These are phyloP conservation scores for Talaromyces trachyspermus DNA, from an alignment of 495 filamentous ascomycete genomes.

Conservation along the genomic window DNA sequence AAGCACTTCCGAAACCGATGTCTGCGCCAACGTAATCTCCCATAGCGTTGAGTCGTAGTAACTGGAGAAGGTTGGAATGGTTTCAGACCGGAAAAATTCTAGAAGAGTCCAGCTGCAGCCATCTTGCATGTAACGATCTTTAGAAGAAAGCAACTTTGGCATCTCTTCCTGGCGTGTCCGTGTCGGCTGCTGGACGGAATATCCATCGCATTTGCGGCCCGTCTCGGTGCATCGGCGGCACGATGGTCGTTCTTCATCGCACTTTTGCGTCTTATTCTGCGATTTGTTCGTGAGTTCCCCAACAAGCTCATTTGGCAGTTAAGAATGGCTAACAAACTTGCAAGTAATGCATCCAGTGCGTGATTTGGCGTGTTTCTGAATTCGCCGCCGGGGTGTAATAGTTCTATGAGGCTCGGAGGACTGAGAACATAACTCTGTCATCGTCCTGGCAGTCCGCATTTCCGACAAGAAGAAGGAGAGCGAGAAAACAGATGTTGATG, in stretches of 20 bases:
- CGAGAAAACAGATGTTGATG: no score
- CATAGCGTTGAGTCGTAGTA: background rate
- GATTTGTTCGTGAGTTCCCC: background rate
- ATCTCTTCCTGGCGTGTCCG: background rate
- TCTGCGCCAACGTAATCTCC: background rate
- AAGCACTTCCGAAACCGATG: background rate
- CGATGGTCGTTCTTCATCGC: slow-evolving; percentile 6
- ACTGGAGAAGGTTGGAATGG: background rate
- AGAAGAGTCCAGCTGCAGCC: background rate
- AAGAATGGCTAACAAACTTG: background rate
- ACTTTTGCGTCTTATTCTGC: slow-evolving; percentile 4
- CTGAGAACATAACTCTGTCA: background rate
- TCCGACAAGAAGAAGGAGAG: no score
- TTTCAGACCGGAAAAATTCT: background rate
- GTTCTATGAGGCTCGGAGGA: background rate
- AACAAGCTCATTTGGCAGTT: no score
- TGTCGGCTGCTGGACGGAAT: background rate
- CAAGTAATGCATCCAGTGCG: background rate
- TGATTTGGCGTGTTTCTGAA: background rate
- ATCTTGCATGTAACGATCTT: background rate
- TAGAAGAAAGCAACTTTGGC: background rate
- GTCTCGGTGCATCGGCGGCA: slow-evolving; percentile 9
- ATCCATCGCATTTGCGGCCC: slow-evolving; percentile 9
- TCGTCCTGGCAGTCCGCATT: background rate
- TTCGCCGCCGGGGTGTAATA: background rate